Conservation (phyloP, 2,329 filamentous ascomycete genomes). For the Pestalotiopsis sp. region DNA sequence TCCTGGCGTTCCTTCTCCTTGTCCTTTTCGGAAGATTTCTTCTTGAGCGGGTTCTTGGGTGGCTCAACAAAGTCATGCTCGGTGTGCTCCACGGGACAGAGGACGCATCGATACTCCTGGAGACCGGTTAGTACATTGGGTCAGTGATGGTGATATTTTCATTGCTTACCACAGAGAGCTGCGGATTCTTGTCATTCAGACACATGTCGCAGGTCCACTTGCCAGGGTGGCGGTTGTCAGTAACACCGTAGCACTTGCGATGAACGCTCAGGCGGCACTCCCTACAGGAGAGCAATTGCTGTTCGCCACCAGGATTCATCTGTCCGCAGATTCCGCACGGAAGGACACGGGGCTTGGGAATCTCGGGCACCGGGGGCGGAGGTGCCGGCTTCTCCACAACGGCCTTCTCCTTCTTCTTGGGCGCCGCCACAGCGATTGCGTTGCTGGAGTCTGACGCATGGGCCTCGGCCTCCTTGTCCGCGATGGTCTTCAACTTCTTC, state of each 20-base stretch:
- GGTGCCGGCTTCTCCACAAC: slow-evolving; percentile 60
- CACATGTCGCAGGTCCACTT: slow-evolving; percentile 99
- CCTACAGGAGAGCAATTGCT: slow-evolving; percentile 71
- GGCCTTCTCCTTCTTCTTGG: slow-evolving; percentile 63
- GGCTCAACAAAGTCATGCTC: slow-evolving; percentile 83
- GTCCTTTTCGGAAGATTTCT: slow-evolving; percentile 88
- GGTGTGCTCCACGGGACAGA: slow-evolving; percentile 83
- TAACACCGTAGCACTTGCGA: slow-evolving; percentile 86
- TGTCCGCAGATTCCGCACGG: slow-evolving; percentile 85
- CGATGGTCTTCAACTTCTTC: slow-evolving; percentile 63
- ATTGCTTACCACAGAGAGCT: slow-evolving; percentile 80
- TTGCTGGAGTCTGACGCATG: slow-evolving; percentile 46
- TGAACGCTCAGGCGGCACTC: slow-evolving; percentile 93
- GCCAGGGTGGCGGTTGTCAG: slow-evolving; percentile 65
- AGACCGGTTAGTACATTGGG: slow-evolving; percentile 19
- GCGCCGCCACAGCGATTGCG: slow-evolving; percentile 39
- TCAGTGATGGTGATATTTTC: neutral
- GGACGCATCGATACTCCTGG: slow-evolving; percentile 85
- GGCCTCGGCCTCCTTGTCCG: slow-evolving; percentile 53
- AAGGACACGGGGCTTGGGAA: slow-evolving; percentile 75
- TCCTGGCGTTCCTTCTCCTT: slow-evolving; percentile 85
- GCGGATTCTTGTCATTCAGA: slow-evolving; percentile 87
- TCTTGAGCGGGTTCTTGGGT: slow-evolving; percentile 72
- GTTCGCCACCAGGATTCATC: slow-evolving; percentile 70
- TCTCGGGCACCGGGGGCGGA: slow-evolving; percentile 65